Conservation (phyloP, 2,329 filamentous ascomycete genomes). For the Arthrobotrys megalospora region DNA sequence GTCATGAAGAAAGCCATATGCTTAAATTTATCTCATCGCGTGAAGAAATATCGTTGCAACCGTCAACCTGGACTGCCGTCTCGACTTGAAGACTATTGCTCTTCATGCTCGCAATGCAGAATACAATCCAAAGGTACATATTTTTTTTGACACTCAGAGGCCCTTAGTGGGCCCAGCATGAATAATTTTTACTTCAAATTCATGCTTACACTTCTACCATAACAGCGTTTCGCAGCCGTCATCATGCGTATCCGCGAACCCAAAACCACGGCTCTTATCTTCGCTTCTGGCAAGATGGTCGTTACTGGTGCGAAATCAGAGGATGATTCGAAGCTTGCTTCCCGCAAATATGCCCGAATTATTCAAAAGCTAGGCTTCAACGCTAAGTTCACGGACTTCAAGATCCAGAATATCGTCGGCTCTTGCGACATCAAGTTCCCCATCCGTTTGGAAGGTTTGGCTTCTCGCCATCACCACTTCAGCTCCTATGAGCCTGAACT, state of each 20-base stretch:
- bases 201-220: conserved; percentile 65
- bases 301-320: conserved; percentile 98
- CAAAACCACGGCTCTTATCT: conserved; percentile 98
- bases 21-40: conserved; percentile 69
- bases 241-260: conserved; percentile 99
- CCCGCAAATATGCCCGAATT: conserved; percentile 97
- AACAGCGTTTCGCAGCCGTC: conserved; percentile 94
- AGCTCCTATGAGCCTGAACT: conserved; percentile 98
- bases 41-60: conserved; percentile 98
- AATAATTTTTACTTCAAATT: conserved; percentile 63
- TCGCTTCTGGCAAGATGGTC: conserved; percentile 99
- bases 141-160: conserved; percentile 67
- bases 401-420: conserved; percentile 99
- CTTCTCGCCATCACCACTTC: conserved; percentile 98
- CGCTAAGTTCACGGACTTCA: conserved; percentile 99
- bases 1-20: conserved; percentile 67
- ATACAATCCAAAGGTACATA: conserved; percentile 94
- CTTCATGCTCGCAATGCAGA: conserved; percentile 98
- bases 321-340: conserved; percentile 96
- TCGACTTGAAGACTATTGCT: conserved; percentile 99
- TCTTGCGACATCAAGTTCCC: conserved; percentile 99
- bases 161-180: conserved; percentile 61
- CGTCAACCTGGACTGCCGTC: conserved; percentile 95
- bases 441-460: conserved; percentile 94
- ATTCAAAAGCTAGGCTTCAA: conserved; percentile 99